phyloP scores from a whole-genome alignment of 2,329 filamentous ascomycete species.

The Aspergillus floridensis region DNA sequence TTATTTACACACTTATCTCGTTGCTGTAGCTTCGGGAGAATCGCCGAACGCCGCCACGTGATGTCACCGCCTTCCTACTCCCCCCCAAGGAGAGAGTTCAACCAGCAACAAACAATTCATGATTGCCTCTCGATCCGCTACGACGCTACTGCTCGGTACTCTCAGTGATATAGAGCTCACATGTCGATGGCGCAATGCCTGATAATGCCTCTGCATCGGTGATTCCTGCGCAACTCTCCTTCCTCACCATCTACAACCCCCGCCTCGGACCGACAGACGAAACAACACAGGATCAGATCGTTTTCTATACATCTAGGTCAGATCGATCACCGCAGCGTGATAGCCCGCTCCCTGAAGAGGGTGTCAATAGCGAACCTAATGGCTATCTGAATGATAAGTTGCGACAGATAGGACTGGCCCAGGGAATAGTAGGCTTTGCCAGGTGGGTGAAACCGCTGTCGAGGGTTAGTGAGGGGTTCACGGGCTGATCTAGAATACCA shows the following conservation, averaged over 20 bases:
- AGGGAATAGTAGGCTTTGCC: constrained; percentile 93
- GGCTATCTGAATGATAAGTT: constrained; percentile 81
- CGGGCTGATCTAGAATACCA: constrained; percentile 33
- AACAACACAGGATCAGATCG: constrained; percentile 75
- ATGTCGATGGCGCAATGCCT: constrained; percentile 37
- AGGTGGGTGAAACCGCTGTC: constrained; percentile 46
- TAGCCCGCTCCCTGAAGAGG: constrained; percentile 18
- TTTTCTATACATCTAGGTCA: constrained; percentile 76
- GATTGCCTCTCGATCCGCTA: not conserved
- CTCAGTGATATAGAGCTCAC: constrained; percentile 17
- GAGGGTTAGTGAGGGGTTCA: not conserved
- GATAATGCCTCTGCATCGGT: constrained; percentile 42
- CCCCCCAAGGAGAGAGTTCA: constrained; percentile 8
- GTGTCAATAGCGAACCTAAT: constrained; percentile 36
- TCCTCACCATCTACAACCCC: constrained; percentile 93
- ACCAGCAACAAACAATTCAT: constrained; percentile 8
- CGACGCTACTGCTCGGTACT: constrained; percentile 1
- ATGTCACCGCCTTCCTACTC: constrained; percentile 27
- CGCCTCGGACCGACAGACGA: constrained; percentile 71
- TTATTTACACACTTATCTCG: not conserved
- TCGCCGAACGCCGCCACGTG: constrained; percentile 27
- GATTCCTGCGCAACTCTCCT: constrained; percentile 80
- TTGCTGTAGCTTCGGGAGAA: constrained; percentile 16
- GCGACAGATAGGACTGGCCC: constrained; percentile 89
- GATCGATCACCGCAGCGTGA: constrained; percentile 26